Evolutionary conservation across 768 basidiomycete genomes (phyloP).

Genomic region (Amanita subjunquillea): DNA sequence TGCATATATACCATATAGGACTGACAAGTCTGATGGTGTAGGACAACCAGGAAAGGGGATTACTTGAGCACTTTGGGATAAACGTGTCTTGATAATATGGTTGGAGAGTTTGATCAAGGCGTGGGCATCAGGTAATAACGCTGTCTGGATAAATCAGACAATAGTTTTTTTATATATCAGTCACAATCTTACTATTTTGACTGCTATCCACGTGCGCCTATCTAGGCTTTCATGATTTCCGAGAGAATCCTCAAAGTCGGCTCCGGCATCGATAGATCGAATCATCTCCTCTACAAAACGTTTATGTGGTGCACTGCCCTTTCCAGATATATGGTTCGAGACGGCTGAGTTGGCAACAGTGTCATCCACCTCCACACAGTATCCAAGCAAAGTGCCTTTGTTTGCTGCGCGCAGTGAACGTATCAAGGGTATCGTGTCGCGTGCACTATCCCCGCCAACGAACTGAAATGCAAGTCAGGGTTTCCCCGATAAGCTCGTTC

Average conservation of each 20-base stretch:
- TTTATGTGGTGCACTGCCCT: conserved; percentile 34
- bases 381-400: conserved; percentile 70
- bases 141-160: conserved; percentile 33
- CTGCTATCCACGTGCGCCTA: conserved; percentile 71
- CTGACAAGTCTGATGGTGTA: conserved; percentile 43
- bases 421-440: conserved; percentile 57
- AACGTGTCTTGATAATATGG: conserved; percentile 37
- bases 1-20: conserved; percentile 23
- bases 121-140: conserved; percentile 53
- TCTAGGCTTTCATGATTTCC: conserved; percentile 18
- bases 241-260: conserved; percentile 60
- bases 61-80: conserved; percentile 14
- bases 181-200: conserved; percentile 55
- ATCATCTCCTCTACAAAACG: conserved; percentile 68
- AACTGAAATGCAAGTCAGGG: conserved; percentile 37
- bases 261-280: conserved; percentile 66
- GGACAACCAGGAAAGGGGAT: conserved; percentile 67
- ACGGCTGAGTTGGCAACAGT: conserved; percentile 23
- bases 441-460: conserved; percentile 79
- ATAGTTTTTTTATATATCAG: neutral
- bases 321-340: conserved; percentile 9
- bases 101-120: conserved; percentile 54
- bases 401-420: conserved; percentile 50
- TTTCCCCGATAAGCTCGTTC: neutral
- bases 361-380: conserved; percentile 80